phyloP scores from a whole-genome alignment of 306 rosid genomes.

The Medicago lupulina region DNA sequence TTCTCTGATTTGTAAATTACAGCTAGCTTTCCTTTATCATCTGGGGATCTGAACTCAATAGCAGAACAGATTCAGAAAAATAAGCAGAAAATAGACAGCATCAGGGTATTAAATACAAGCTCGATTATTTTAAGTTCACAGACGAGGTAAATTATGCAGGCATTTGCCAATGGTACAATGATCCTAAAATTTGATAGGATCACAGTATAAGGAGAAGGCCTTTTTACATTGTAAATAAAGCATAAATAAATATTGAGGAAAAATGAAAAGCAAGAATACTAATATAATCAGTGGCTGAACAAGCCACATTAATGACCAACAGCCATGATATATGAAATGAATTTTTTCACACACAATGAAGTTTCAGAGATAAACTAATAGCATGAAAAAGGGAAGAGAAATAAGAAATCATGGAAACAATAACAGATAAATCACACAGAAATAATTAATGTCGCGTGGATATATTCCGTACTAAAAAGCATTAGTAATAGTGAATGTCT shows the following conservation, averaged over 20 bases:
- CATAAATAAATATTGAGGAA: slow-evolving; percentile 7
- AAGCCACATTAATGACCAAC: too few species aligned
- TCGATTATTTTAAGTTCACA: too few species aligned
- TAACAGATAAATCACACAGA: too few species aligned
- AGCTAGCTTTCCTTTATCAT: slow-evolving; percentile 74
- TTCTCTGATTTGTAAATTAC: slow-evolving; percentile 76
- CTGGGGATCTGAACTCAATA: slow-evolving; percentile 56
- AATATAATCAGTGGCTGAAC: background rate
- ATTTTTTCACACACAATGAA: too few species aligned
- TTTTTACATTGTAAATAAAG: background rate
- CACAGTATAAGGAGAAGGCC: background rate
- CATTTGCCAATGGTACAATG: background rate
- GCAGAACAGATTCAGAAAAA: slow-evolving; percentile 32
- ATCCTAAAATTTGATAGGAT: background rate
- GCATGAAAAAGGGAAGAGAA: too few species aligned
- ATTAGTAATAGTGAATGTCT: too few species aligned
- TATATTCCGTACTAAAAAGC: too few species aligned
- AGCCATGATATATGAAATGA: too few species aligned
- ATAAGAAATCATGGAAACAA: too few species aligned
- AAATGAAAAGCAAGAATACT: background rate
- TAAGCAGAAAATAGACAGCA: slow-evolving; percentile 27
- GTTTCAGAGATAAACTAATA: too few species aligned
- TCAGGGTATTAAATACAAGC: slow-evolving; percentile 30
- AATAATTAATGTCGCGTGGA: too few species aligned
- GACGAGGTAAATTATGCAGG: too few species aligned